phyloP scores from a whole-genome alignment of 306 rosid species.

The Glycine tomentella region DNA sequence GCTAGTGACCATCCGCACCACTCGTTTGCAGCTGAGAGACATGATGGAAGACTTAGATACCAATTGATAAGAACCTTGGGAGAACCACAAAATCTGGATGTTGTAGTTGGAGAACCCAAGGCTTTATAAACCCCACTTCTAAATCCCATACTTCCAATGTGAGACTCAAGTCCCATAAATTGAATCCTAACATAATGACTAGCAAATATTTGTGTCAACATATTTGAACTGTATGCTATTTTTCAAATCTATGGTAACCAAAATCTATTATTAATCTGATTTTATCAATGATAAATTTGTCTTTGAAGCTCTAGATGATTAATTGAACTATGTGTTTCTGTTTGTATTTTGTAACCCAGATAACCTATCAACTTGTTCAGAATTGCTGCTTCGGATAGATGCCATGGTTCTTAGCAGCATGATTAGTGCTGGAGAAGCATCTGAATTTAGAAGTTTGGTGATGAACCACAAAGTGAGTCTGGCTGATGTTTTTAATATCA shows the following conservation, averaged over 20 bases:
- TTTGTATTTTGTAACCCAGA: conserved; percentile 64
- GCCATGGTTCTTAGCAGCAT: conserved; percentile 74
- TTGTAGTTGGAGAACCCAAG: neutral
- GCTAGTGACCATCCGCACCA: neutral
- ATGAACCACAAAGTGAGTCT: conserved; percentile 63
- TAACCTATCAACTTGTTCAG: conserved; percentile 66
- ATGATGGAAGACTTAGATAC: neutral
- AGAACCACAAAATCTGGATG: neutral
- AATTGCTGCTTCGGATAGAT: conserved; percentile 83
- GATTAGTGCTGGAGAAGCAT: conserved; percentile 67
- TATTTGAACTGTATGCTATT: neutral
- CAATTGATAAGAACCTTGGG: neutral
- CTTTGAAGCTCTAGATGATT: conserved; percentile 29
- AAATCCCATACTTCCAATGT: neutral
- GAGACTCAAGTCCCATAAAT: neutral
- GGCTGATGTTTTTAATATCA: conserved; percentile 57
- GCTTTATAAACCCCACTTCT: neutral
- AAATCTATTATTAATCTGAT: conserved; percentile 4
- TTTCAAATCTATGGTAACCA: conserved; percentile 11
- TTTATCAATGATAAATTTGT: neutral
- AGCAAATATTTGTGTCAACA: conserved; percentile 19
- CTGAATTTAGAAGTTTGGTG: conserved; percentile 69
- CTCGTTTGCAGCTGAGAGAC: neutral
- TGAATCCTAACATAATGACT: neutral
- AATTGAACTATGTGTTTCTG: conserved; percentile 41